Base-by-base conservation (phyloP, 2,329 filamentous ascomycete species). In the Mycosphaerella sp. region DNA sequence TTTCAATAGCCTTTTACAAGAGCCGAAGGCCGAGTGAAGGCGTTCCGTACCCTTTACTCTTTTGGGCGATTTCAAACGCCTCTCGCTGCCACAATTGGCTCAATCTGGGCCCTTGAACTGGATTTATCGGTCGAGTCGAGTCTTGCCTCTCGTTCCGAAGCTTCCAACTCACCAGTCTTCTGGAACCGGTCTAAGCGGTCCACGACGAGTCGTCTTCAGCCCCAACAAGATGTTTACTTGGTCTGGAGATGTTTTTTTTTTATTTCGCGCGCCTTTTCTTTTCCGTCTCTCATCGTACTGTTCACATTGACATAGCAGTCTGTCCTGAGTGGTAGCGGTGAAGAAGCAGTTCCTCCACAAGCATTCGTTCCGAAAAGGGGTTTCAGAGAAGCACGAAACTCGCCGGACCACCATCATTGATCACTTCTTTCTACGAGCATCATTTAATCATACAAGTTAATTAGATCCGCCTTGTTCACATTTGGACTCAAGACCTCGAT, bases 171-270 rank as follows among this genome's bases (percentile, higher is more conserved):
- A 49, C 30, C 30, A 32, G 3, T 32, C 8, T 10, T 32, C 30
- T 49, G 50, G 50, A 49, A 49, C 40, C 41, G 45, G 14, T 35
- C 41, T 25, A 43, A 42, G 32, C 41, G 41, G 41, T 21, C 18
- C 6, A 48, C n/a, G 37, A 39, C 36, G 27, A 41, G 36, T 32
- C 37, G 36, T 13, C 18, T 16, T 34, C 42, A 18, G 4, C 5
- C 14, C n/a, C 16, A 48, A 21, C 27, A 25, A 32, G 18, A 30
- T 41, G 35, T 41, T 1, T 28, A 27, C 27, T 36, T 46, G 34
- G 27, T 12, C 37, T 9, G 21, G n/a, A 43, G 18, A 27, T 35
- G 18, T 37, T 17, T 34, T 9, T n/a, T 41, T 18, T 42, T 17
- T 16, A 39, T 36, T 9, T 28, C 30, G 39, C 43, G 44, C 41